phyloP scores from a whole-genome alignment of 805 yeast genomes.

The Yamadazyma scolyti region DNA sequence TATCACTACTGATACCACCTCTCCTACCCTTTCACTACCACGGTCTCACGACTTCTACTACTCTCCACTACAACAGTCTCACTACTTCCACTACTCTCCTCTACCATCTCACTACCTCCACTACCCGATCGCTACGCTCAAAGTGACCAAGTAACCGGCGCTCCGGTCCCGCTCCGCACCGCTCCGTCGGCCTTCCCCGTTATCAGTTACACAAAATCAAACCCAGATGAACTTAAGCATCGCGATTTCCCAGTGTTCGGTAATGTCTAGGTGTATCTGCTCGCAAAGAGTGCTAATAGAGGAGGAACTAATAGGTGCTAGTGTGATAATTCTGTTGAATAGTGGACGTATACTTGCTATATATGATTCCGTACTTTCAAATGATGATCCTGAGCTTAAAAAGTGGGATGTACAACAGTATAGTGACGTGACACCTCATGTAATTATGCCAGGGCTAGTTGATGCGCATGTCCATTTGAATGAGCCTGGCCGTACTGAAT shows the following conservation, averaged over 20 bases:
- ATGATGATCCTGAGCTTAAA: constrained; percentile 36
- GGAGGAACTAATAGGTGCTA: constrained; percentile 50
- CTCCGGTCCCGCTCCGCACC: too few relatives aligned
- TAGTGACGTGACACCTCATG: constrained; percentile 57
- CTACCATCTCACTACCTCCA: too few relatives aligned
- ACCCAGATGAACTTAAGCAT: background rate
- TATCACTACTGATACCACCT: too few relatives aligned
- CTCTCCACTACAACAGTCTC: too few relatives aligned
- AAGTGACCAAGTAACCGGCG: too few relatives aligned
- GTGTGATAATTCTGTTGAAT: constrained; percentile 54
- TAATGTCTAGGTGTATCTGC: constrained; percentile 62
- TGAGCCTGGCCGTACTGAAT: constrained; percentile 97
- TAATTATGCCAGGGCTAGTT: constrained; percentile 84
- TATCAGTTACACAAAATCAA: background rate
- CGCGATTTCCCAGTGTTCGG: too few relatives aligned
- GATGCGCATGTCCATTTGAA: constrained; percentile 93
- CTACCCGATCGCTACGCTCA: too few relatives aligned
- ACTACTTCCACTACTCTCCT: too few relatives aligned
- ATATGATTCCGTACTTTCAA: constrained; percentile 22
- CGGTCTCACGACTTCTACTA: too few relatives aligned
- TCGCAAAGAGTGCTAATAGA: constrained; percentile 56
- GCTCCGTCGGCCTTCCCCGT: background rate
- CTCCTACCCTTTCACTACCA: too few relatives aligned
- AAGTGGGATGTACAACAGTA: constrained; percentile 43
- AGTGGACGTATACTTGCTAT: constrained; percentile 56